phyloP scores from a whole-genome alignment of 2,329 filamentous ascomycete genomes.

The Cercospora sp. region DNA sequence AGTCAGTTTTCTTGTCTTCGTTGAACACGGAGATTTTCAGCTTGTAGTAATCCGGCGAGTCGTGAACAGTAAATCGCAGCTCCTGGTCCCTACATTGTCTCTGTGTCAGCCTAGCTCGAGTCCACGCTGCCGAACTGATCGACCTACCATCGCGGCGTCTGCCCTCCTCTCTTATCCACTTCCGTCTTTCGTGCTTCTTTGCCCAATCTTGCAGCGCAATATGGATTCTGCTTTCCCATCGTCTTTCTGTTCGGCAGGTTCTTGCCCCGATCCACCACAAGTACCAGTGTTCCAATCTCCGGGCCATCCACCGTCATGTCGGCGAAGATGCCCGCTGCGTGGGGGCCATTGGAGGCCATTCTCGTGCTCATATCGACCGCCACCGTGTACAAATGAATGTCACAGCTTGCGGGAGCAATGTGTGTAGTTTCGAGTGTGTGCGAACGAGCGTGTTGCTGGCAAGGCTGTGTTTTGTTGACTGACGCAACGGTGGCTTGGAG shows the following conservation, averaged over 20 bases:
- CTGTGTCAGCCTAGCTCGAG: conserved; percentile 16
- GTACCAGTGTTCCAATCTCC: conserved; percentile 86
- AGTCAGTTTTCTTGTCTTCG: conserved; percentile 94
- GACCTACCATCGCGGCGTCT: conserved; percentile 89
- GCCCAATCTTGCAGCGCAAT: conserved; percentile 87
- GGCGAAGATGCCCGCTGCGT: conserved; percentile 90
- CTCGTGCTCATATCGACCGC: conserved; percentile 15
- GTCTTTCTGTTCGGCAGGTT: conserved; percentile 95
- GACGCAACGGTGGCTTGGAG: conserved; percentile 16
- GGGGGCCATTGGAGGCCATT: conserved; percentile 56
- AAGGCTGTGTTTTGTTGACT: conserved; percentile 14
- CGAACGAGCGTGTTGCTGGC: neutral
- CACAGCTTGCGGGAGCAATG: neutral
- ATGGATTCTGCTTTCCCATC: conserved; percentile 98
- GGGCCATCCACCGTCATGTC: conserved; percentile 93
- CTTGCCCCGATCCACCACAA: conserved; percentile 91
- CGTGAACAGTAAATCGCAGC: conserved; percentile 91
- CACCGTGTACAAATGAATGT: conserved; percentile 9
- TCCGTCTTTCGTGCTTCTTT: conserved; percentile 98
- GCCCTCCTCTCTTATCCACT: conserved; percentile 88
- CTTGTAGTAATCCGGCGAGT: conserved; percentile 93
- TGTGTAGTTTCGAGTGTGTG: neutral
- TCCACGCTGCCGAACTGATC: neutral
- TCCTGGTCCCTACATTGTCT: conserved; percentile 79
- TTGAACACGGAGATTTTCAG: conserved; percentile 96